Evolutionary conservation across 2,329 filamentous ascomycete species (phyloP).

Genomic region (Lomentospora prolificans): DNA sequence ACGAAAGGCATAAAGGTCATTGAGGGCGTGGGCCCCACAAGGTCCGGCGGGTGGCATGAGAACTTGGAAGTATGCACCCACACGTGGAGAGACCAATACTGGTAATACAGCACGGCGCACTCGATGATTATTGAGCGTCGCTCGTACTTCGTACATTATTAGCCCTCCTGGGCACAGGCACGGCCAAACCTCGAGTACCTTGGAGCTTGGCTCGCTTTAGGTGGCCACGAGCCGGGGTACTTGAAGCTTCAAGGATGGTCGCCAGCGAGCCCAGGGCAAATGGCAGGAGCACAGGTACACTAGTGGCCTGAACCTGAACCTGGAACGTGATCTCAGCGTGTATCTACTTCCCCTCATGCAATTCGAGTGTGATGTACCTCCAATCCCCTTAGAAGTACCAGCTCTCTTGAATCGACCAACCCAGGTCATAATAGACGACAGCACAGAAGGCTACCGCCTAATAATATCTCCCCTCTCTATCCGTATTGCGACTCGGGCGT

Average conservation of each 20-base stretch:
- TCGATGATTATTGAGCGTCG: background rate
- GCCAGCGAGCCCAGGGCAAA: too few relatives aligned
- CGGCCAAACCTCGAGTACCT: too few relatives aligned
- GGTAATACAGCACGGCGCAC: background rate
- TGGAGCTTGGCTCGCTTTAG: too few relatives aligned
- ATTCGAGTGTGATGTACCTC: background rate
- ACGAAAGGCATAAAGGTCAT: background rate
- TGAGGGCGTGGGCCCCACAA: background rate
- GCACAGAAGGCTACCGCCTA: too few relatives aligned
- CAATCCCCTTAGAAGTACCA: too few relatives aligned
- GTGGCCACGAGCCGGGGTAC: too few relatives aligned
- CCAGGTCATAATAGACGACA: too few relatives aligned
- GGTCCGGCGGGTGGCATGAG: background rate
- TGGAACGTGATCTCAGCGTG: background rate
- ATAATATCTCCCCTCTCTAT: too few relatives aligned
- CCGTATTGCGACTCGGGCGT: too few relatives aligned
- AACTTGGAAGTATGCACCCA: background rate
- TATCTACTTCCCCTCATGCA: background rate
- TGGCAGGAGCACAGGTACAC: background rate
- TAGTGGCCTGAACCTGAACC: background rate
- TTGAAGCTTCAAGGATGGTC: too few relatives aligned
- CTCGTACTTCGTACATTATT: too few relatives aligned
- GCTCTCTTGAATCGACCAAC: background rate
- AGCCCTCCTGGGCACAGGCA: too few relatives aligned
- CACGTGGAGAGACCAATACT: background rate